Conservation (phyloP, 768 basidiomycete species). For the Suillus hirtellus region DNA sequence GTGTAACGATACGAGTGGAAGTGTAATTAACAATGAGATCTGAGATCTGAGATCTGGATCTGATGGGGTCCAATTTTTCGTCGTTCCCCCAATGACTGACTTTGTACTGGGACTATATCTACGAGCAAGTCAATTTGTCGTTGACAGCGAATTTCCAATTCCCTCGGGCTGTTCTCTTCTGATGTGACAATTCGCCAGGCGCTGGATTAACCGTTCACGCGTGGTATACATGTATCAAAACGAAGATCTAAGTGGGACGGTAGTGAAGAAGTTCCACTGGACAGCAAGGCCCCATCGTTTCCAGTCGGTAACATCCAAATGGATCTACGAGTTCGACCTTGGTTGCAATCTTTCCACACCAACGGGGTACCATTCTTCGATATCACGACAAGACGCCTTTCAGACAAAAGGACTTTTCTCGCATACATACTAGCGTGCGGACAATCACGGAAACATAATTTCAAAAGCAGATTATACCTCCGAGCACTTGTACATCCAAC, state of each 20-base stretch:
- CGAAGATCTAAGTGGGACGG: neutral
- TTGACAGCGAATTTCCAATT: neutral
- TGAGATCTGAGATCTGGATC: too few species aligned
- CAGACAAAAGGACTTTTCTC: neutral
- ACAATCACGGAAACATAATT: neutral
- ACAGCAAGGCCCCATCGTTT: neutral
- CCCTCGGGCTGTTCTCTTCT: neutral
- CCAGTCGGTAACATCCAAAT: neutral
- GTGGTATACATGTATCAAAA: neutral
- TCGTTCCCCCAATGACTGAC: neutral
- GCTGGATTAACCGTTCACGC: constrained; percentile 7
- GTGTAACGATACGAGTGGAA: neutral
- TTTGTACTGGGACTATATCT: neutral
- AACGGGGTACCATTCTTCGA: neutral
- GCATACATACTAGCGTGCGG: neutral
- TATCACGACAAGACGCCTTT: neutral
- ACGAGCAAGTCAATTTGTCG: too few species aligned
- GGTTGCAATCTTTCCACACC: neutral
- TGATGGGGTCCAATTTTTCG: too few species aligned
- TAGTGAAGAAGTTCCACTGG: neutral
- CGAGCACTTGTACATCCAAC: neutral
- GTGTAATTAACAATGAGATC: too few species aligned
- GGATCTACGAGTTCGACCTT: neutral
- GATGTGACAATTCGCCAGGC: neutral
- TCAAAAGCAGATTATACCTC: neutral